Evolutionary conservation across 495 filamentous ascomycete genomes (phyloP).

Genomic region (Podospora australis): DNA sequence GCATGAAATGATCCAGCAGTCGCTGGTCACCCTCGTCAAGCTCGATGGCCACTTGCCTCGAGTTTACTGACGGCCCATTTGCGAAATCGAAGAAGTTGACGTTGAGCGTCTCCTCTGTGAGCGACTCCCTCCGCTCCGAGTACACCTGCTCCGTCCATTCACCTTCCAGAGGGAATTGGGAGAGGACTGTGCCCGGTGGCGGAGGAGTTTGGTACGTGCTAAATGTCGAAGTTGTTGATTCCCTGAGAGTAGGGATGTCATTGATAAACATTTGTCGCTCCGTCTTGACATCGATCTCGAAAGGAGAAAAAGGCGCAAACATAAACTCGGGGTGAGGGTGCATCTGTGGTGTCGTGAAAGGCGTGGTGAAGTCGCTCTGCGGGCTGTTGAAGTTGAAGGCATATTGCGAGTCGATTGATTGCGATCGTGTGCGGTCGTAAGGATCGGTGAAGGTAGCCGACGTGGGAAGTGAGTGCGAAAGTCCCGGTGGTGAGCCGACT

Average conservation of each 20-base stretch:
- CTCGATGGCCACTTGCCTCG: constrained; percentile 65
- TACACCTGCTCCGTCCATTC: constrained; percentile 73
- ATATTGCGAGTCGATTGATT: constrained; percentile 74
- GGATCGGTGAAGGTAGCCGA: constrained; percentile 72
- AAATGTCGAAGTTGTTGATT: constrained; percentile 82
- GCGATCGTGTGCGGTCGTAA: constrained; percentile 62
- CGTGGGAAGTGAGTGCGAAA: constrained; percentile 75
- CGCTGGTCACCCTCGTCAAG: constrained; percentile 85
- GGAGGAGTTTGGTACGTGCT: constrained; percentile 78
- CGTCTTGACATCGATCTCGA: constrained; percentile 93
- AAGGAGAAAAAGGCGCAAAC: constrained; percentile 59
- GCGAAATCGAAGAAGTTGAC: constrained; percentile 73
- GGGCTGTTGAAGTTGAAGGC: constrained; percentile 66
- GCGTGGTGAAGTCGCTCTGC: constrained; percentile 51
- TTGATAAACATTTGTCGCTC: constrained; percentile 93
- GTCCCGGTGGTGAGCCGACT: constrained; percentile 63
- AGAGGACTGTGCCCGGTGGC: constrained; percentile 53
- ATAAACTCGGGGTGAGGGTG: constrained; percentile 40
- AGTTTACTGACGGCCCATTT: constrained; percentile 47
- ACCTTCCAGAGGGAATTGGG: constrained; percentile 57
- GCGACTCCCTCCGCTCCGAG: constrained; percentile 57
- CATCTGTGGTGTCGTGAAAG: constrained; percentile 51
- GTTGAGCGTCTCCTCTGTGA: constrained; percentile 59
- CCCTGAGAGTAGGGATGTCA: constrained; percentile 72
- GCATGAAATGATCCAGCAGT: constrained; percentile 86